Evolutionary conservation across 2,329 filamentous ascomycete species (phyloP).

Genomic region (Trichophyton equinum): DNA sequence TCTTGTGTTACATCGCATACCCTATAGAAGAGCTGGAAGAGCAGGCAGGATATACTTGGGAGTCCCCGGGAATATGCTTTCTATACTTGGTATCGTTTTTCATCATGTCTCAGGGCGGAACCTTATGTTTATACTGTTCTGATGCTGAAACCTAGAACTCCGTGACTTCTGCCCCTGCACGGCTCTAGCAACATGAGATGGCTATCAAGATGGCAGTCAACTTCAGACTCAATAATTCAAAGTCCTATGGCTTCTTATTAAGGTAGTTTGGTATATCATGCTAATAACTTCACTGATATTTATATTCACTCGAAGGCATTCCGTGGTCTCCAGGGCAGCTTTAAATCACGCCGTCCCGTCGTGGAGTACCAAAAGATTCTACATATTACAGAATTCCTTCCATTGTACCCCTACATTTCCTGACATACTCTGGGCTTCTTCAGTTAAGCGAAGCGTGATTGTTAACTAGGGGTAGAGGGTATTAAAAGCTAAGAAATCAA

Average conservation of each 20-base stretch:
- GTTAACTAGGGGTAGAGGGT: not conserved
- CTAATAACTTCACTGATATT: not conserved
- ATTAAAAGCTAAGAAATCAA: too few relatives aligned
- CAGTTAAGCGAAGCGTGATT: not conserved
- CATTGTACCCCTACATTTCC: not conserved
- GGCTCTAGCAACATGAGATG: not conserved
- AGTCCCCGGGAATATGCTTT: too few relatives aligned
- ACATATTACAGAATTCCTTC: not conserved
- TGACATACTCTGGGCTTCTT: not conserved
- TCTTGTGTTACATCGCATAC: too few relatives aligned
- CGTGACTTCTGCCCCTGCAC: not conserved
- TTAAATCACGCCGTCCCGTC: not conserved
- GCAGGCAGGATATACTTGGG: too few relatives aligned
- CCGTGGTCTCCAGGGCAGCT: not conserved
- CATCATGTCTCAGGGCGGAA: too few relatives aligned
- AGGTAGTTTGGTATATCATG: not conserved
- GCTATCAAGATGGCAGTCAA: not conserved
- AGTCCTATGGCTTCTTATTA: not conserved
- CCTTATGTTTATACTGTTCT: too few relatives aligned
- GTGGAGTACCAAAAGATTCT: not conserved
- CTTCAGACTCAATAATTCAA: not conserved
- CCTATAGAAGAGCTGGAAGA: too few relatives aligned
- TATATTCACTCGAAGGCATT: not conserved
- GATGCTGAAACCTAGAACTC: too few relatives aligned
- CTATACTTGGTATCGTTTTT: too few relatives aligned